These are phyloP conservation scores for Diaporthe sp. DNA, from an alignment of 2,329 filamentous ascomycete genomes.

Conservation along the genomic window DNA sequence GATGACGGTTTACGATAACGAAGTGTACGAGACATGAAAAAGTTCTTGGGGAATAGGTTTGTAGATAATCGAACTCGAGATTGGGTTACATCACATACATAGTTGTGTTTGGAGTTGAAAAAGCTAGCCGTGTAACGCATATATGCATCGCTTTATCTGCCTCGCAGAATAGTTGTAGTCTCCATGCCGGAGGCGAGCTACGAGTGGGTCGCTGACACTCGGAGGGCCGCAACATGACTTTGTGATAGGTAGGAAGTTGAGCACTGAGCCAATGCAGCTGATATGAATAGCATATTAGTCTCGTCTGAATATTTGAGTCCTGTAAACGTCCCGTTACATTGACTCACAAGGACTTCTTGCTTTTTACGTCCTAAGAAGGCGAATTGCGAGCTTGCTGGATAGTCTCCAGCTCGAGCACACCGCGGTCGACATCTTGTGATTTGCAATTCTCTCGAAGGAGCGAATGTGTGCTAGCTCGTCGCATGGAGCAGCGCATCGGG, in stretches of 20 bases:
- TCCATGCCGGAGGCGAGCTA: background rate
- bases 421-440: background rate
- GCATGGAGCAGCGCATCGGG: background rate
- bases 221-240: background rate
- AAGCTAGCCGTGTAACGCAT: background rate
- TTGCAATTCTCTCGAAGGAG: background rate
- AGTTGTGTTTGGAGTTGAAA: background rate
- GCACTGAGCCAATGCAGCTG: background rate
- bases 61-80: background rate
- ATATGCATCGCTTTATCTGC: background rate
- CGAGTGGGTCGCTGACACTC: background rate
- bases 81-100: background rate
- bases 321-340: too few relatives aligned
- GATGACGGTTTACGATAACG: background rate
- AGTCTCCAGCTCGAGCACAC: too few relatives aligned
- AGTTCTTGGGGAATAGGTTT: background rate
- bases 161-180: background rate
- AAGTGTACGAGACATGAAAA: conserved; percentile 7
- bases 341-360: too few relatives aligned
- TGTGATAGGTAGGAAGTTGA: too few relatives aligned
- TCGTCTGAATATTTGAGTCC: too few relatives aligned
- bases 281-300: too few relatives aligned
- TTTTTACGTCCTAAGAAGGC: background rate
- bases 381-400: background rate
- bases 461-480: background rate